Evolutionary conservation across 164 flowering plant species (phyloP).

Genomic region (Pachysandra terminalis): DNA sequence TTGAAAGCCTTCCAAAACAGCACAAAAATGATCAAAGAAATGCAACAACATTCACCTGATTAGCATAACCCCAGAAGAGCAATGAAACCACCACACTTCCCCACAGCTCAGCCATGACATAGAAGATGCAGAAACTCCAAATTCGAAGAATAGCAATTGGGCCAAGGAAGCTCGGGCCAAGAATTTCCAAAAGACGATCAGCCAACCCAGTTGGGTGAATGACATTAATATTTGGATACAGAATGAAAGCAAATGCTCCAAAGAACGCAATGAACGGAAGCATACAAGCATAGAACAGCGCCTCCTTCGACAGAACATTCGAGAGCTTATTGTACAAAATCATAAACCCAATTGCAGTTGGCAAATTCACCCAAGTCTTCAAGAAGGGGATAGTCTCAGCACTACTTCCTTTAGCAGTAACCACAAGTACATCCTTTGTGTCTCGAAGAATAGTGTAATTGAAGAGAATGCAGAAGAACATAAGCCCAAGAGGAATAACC

Average conservation of each 20-base stretch:
- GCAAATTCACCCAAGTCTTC: slow-evolving; percentile 35
- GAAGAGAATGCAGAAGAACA: slow-evolving; percentile 36
- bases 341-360: slow-evolving; percentile 33
- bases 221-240: slow-evolving; percentile 20
- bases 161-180: slow-evolving; percentile 28
- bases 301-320: slow-evolving; percentile 26
- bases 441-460: slow-evolving; percentile 34
- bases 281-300: slow-evolving; percentile 27
- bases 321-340: slow-evolving; percentile 24
- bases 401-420: slow-evolving; percentile 32
- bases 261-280: slow-evolving; percentile 29
- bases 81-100: slow-evolving; percentile 33
- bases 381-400: slow-evolving; percentile 35
- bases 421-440: slow-evolving; percentile 32
- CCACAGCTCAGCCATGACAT: slow-evolving; percentile 39
- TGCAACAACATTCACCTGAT: slow-evolving; percentile 21
- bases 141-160: slow-evolving; percentile 31
- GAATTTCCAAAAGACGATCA: slow-evolving; percentile 22
- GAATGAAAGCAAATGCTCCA: slow-evolving; percentile 25
- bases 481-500: slow-evolving; percentile 28
- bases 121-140: slow-evolving; percentile 33
- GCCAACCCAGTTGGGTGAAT: slow-evolving; percentile 28
- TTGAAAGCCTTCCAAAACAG: neutral
- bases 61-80: slow-evolving; percentile 35
- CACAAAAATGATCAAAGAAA: neutral